Evolutionary conservation across 768 basidiomycete genomes (phyloP), one percentile per base, ranked within the genome.

Genomic region (Multifurca ochricompacta): DNA sequence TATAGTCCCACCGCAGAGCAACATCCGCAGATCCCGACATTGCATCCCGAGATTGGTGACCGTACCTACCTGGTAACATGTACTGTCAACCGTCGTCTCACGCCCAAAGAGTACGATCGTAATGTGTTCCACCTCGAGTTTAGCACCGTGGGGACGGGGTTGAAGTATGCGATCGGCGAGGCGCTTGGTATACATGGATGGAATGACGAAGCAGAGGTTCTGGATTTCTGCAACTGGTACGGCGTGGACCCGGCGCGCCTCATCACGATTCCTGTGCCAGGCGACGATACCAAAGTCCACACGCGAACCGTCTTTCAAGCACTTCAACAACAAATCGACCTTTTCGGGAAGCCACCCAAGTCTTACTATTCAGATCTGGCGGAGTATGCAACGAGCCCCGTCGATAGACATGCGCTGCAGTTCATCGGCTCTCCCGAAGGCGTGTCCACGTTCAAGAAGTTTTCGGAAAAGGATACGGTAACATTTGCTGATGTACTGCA

Each of bases 111-210:
- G 58, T 99, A 99, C 71, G 88, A 97, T 69, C 90, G 96, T 62
- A 98, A 99, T 70, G 93, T 99, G 30, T 98, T 98, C 77, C 96
- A 99, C 72, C 78, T 99, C 62, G 96, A 97, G 73, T 94, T 99
- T 66, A 83, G 93, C 67, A 91, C 90, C 3, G 73, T 79, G 25
- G 89, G 90, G 30, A 99, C 96, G 21, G 93, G 93, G 8, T 77
- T 99, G 58, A 91, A 87, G 70, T 99, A 99, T 69, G 83, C 81
- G 32, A 91, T 98, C 52, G 96, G 96, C 53, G 96, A 98, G 71
- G 96, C 96, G 11, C 82, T 99, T 36, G 96, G 94, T 40, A 77
- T 98, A 39, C 93, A 99, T 67, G 96, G 96, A 6, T 97, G 94
- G 93, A 98, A 99, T 68, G 93, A 98, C 65, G 79, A 80, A 37